phyloP scores from a whole-genome alignment of 2,329 filamentous ascomycete species.

The Fusarium setosum region DNA sequence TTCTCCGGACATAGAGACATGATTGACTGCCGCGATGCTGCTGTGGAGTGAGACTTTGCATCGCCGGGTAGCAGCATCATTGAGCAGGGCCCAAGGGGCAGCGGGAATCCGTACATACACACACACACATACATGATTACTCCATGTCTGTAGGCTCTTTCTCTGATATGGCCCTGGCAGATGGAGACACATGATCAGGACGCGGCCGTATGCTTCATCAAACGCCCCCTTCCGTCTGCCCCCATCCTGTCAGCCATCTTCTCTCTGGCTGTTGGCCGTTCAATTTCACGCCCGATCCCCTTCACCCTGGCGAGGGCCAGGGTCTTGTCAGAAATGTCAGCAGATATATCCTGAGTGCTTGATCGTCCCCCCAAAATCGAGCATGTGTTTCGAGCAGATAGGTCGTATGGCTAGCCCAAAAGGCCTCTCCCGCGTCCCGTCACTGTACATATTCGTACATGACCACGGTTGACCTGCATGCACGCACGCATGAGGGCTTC shows the following conservation, averaged over 20 bases:
- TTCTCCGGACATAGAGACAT: slow-evolving; percentile 23
- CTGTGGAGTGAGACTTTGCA: slow-evolving; percentile 32
- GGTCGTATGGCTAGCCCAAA: slow-evolving; percentile 10
- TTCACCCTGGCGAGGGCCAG: slow-evolving; percentile 2
- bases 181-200: slow-evolving; percentile 26
- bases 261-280: neutral
- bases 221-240: slow-evolving; percentile 19
- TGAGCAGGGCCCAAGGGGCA: slow-evolving; percentile 16
- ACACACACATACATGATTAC: too few relatives aligned
- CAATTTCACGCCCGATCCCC: neutral
- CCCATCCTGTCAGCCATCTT: neutral
- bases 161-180: slow-evolving; percentile 2
- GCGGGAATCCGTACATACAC: slow-evolving; percentile 12
- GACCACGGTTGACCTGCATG: slow-evolving; percentile 35
- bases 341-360: slow-evolving; percentile 18
- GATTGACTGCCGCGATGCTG: slow-evolving; percentile 28
- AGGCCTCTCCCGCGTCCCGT: slow-evolving; percentile 25
- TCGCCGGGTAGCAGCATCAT: slow-evolving; percentile 29
- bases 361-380: neutral
- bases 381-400: slow-evolving; percentile 27
- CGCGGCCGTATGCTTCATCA: slow-evolving; percentile 27
- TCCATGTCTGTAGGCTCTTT: slow-evolving; percentile 10
- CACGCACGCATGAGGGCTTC: slow-evolving; percentile 36
- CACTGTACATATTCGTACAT: slow-evolving; percentile 42
- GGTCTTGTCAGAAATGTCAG: slow-evolving; percentile 17